Base-by-base conservation (phyloP, 352 stramenopile species). In the Pythium aphanidermatum region DNA sequence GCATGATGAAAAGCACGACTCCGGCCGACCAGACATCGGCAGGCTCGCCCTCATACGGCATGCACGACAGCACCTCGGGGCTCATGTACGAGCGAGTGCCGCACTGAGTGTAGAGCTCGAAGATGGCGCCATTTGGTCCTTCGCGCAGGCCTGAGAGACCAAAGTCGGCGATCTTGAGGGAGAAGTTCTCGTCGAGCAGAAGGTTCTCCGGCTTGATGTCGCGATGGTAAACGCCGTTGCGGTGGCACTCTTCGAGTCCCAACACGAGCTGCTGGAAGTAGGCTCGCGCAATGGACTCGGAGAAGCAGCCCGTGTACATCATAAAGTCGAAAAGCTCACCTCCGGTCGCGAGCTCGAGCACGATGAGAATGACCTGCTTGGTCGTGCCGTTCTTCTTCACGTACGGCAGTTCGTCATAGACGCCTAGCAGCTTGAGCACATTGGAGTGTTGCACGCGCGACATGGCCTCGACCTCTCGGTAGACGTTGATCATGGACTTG, bases 161-260 rank as follows among this genome's bases (percentile, higher is more conserved):
- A 70, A 98, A 98, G 46, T 98, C 94, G 5, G 87, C 93, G 20
- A 98, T 84, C 55, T 97, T 97, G 51, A 98, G 58, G 8, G 60
- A 39, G 45, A 88, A 90, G 25, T 76, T 68, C 14, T 83, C 69
- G 59, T 95, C 84, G 25, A 97, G 50, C 12, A 97, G 61, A 35
- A 97, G 52, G 54, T 97, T 97, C 54, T 97, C 91, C 4, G 90
- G 91, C 64, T 97, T 97, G 49, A 97, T 92, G 53, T 97, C 91
- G 40, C 90, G 83, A 39, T 96, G 86, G 60, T 86, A 92, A n/a
- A 96, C 80, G 34, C 81, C 78, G 41, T 77, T 80, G 14, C 42
- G 51, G 58, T 96, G 86, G 58, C 82, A 95, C 34, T 71, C 70
- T 38, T 89, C 77, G 20, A 96, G 65, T 0, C 83, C 86, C 10